phyloP scores from a whole-genome alignment of 2,329 filamentous ascomycete genomes.

The Exophiala xenobiotica region DNA sequence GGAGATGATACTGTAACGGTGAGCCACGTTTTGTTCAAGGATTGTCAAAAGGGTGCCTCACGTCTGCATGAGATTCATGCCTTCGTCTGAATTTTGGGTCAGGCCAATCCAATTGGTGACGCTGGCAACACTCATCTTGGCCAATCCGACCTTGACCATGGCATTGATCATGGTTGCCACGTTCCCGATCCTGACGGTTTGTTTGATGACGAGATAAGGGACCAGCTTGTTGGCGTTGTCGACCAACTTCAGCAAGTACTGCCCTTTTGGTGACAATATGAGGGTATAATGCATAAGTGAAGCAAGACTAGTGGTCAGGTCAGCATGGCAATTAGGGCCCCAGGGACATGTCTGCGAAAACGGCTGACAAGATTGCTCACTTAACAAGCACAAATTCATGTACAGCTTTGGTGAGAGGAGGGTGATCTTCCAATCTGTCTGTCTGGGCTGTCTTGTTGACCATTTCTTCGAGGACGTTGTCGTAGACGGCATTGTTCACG shows the following conservation, averaged over 20 bases:
- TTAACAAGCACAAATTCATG: conserved; percentile 70
- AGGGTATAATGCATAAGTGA: conserved; percentile 73
- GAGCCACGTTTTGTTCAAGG: not conserved
- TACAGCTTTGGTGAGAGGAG: conserved; percentile 61
- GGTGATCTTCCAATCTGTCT: conserved; percentile 63
- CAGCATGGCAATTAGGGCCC: conserved; percentile 7
- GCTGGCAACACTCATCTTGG: conserved; percentile 73
- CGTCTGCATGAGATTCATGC: conserved; percentile 76
- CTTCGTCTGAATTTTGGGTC: conserved; percentile 69
- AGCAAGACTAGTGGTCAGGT: conserved; percentile 55
- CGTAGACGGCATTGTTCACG: conserved; percentile 66
- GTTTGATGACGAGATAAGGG: conserved; percentile 69
- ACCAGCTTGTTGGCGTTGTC: conserved; percentile 69
- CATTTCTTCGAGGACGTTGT: conserved; percentile 63
- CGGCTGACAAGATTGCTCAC: conserved; percentile 46
- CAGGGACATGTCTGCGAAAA: not conserved
- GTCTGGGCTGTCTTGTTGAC: conserved; percentile 62
- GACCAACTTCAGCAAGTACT: conserved; percentile 68
- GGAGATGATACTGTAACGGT: conserved; percentile 62
- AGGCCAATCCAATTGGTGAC: conserved; percentile 78
- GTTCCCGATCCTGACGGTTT: conserved; percentile 74
- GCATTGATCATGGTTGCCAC: conserved; percentile 78
- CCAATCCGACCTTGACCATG: conserved; percentile 69
- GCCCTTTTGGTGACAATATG: conserved; percentile 71
- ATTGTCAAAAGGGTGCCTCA: conserved; percentile 25